Base-by-base conservation (phyloP, 2,329 filamentous ascomycete genomes). In the Calonectria honghensis region DNA sequence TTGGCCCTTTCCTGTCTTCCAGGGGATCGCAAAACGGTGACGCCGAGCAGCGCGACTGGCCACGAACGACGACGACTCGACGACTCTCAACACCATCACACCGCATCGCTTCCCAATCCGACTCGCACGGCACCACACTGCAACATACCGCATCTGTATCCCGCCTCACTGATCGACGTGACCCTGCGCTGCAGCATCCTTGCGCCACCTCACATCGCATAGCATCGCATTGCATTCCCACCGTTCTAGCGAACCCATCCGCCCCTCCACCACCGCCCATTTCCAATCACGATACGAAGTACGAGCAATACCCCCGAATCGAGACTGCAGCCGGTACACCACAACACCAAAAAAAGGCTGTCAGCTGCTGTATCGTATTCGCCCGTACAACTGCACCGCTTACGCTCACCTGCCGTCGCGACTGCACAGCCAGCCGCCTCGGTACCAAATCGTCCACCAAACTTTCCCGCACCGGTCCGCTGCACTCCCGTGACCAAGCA, bases 311-410 rank as follows among this genome's bases (percentile, higher is more conserved):
- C 32, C 11, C 51, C 11, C 67, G 31, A 73, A 45, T 39, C 67
- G 29, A 37, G 20, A 11, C 54, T 10, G 24, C 14, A 20, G 52
- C 20, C 67, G 16, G 31, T 39, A 52, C 57, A 63, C 29, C 57
- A 54, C 45, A 70, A 51, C 45, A 20, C 57, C 48, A 24, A 39
- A 35, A 59, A 39, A 35, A 50, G 35, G 35, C 66, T 27, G 67
- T 67, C 72, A 67, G 51, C 66, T 51, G 59, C 69, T 68, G 41
- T 66, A 70, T 72, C 63, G 72, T 48, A 71, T 48, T 54, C 63
- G 63, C 61, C 35, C 27, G 64, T 50, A 51, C 35, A n/a, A 31
- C 63, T 64, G 29, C 59, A 52, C 35, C 68, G 63, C 54, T 72
- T 64, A 64, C 68, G 54, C 51, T 35, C 18, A 35, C 54, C 64